phyloP scores from a whole-genome alignment of 148 eudicot genomes.

The Bassia scoparia region DNA sequence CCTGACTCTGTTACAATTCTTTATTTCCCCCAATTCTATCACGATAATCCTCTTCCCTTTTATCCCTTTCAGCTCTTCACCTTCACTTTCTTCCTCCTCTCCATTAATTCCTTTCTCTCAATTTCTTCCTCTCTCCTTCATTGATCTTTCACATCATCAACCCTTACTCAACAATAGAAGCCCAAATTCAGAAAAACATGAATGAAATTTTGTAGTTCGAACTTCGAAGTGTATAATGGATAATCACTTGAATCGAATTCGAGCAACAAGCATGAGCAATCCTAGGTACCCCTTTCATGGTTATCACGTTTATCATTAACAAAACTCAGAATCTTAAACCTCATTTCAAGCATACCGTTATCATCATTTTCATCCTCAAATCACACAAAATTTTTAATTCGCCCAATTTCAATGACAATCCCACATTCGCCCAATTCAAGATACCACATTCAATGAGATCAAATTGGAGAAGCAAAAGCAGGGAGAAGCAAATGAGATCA shows the following conservation, averaged over 20 bases:
- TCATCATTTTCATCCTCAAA: neutral
- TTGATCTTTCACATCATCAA: no score
- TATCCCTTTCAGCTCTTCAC: no score
- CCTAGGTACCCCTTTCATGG: conserved; percentile 27
- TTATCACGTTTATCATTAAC: conserved; percentile 23
- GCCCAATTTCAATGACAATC: conserved; percentile 1
- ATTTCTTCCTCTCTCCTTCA: no score
- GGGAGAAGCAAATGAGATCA: no score
- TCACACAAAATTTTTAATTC: neutral
- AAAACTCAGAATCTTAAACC: conserved; percentile 20
- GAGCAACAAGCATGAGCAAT: conserved; percentile 14
- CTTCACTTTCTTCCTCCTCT: no score
- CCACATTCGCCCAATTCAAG: conserved; percentile 13
- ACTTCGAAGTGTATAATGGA: no score
- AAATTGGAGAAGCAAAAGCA: neutral
- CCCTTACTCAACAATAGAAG: no score
- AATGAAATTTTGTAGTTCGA: neutral
- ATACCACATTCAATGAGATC: neutral
- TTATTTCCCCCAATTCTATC: no score
- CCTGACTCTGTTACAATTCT: no score
- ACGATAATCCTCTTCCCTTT: no score
- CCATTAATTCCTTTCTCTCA: no score
- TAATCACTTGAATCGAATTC: neutral
- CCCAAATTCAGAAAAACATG: neutral
- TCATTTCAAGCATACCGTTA: neutral